These are phyloP conservation scores for Debaryomycetaceae sp. DNA, from an alignment of 1,139 yeast species.

Conservation along the genomic window DNA sequence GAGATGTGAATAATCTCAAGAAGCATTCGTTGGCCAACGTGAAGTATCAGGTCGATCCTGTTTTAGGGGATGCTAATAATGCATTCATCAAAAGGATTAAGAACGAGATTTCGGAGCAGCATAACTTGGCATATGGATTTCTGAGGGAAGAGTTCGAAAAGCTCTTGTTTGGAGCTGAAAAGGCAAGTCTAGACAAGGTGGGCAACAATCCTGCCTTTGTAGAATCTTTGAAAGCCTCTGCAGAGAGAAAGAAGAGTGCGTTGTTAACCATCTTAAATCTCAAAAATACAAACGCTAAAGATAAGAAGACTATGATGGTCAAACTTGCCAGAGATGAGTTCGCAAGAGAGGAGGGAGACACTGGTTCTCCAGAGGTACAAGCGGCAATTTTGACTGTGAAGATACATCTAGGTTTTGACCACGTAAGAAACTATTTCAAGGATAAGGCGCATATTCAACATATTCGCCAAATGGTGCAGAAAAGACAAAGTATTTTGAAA, in stretches of 20 bases:
- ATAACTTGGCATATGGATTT: conserved; percentile 57
- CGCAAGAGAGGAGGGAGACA: conserved; percentile 80
- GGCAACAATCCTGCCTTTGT: conserved; percentile 39
- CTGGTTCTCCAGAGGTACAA: conserved; percentile 94
- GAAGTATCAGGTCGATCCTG: conserved; percentile 59
- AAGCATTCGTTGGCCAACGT: conserved; percentile 32
- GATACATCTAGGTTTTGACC: conserved; percentile 75
- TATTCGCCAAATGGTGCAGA: conserved; percentile 80
- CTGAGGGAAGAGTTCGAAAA: conserved; percentile 67
- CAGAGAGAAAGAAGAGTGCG: conserved; percentile 64
- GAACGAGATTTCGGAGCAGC: conserved; percentile 61
- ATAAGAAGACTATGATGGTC: conserved; percentile 57
- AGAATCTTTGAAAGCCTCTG: conserved; percentile 40
- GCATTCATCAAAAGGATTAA: conserved; percentile 69
- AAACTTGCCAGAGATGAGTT: conserved; percentile 73
- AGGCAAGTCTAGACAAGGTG: conserved; percentile 32
- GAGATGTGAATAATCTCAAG: conserved; percentile 46
- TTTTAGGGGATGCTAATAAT: conserved; percentile 64
- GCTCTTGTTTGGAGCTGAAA: conserved; percentile 71
- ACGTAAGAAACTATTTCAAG: conserved; percentile 67
- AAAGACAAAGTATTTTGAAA: conserved; percentile 77
- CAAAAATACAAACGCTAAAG: conserved; percentile 64
- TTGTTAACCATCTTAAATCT: conserved; percentile 69
- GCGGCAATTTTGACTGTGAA: conserved; percentile 85
- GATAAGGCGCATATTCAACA: conserved; percentile 68